Evolutionary conservation across 495 filamentous ascomycete genomes (phyloP).

Genomic region (Aspergillus incahuasiensis): DNA sequence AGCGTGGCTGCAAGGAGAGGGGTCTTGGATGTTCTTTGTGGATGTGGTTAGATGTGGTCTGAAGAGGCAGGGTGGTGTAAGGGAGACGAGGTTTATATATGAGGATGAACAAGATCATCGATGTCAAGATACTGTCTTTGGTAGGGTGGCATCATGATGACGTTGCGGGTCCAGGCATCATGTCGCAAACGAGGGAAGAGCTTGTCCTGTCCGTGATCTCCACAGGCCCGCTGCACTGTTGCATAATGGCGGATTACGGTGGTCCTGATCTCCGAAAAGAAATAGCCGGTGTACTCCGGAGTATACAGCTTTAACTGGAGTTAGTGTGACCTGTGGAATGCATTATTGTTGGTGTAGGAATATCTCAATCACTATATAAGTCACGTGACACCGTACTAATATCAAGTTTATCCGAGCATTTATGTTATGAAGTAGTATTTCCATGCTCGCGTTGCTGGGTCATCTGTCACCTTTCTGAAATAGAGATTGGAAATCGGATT

Average conservation of each 20-base stretch:
- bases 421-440: not conserved
- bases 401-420: too few relatives aligned
- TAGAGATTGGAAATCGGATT: not conserved
- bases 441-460: not conserved
- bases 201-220: too few relatives aligned
- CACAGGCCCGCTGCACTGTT: not conserved
- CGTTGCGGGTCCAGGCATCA: conserved; percentile 8
- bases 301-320: too few relatives aligned
- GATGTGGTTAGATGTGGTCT: too few relatives aligned
- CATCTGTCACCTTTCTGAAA: not conserved
- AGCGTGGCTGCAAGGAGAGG: too few relatives aligned
- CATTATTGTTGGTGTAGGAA: too few relatives aligned
- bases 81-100: not conserved
- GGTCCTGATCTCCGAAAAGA: not conserved
- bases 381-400: conserved; percentile 3
- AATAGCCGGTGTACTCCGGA: too few relatives aligned
- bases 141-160: conserved; percentile 2
- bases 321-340: too few relatives aligned
- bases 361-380: conserved; percentile 2
- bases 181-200: not conserved
- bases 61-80: too few relatives aligned
- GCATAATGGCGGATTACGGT: not conserved
- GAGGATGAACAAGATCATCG: not conserved
- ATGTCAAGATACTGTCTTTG: not conserved
- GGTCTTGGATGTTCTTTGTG: too few relatives aligned